Evolutionary conservation across 108 stramenopile genomes (phyloP).

Genomic region (Pseudonitzschia delicatissima): DNA sequence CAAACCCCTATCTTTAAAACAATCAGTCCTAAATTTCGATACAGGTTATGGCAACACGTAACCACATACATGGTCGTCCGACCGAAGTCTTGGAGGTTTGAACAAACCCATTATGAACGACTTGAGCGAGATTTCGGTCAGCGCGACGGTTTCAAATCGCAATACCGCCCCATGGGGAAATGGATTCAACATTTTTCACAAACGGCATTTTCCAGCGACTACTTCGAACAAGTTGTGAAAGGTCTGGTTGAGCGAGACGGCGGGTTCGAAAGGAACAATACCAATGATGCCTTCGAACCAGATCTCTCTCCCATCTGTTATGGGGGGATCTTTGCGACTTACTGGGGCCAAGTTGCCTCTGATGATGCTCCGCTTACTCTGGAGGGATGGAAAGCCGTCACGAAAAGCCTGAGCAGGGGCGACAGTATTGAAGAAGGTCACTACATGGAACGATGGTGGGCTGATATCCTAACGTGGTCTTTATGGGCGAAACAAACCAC

Average conservation of each 20-base stretch:
- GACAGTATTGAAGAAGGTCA: constrained; percentile 36
- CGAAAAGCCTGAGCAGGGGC: constrained; percentile 9
- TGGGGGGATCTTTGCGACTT: constrained; percentile 15
- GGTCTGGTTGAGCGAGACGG: not conserved
- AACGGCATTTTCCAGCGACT: not conserved
- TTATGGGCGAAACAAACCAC: too few species aligned
- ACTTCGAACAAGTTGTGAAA: not conserved
- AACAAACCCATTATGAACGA: too few species aligned
- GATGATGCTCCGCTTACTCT: constrained; percentile 3
- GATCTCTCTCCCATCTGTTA: constrained; percentile 1
- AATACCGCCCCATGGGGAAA: constrained; percentile 1
- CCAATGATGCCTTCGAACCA: not conserved
- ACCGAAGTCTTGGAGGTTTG: too few species aligned
- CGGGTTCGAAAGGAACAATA: not conserved
- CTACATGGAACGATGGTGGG: constrained; percentile 31
- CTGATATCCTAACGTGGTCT: constrained; percentile 7
- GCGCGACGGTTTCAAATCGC: not conserved
- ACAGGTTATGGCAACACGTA: too few species aligned
- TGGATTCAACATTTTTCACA: not conserved
- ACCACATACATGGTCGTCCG: too few species aligned
- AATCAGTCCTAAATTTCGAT: too few species aligned
- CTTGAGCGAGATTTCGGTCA: too few species aligned
- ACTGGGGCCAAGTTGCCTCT: not conserved
- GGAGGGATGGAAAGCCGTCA: constrained; percentile 5
- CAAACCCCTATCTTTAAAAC: too few species aligned